These are phyloP conservation scores for Gleditsia sinensis DNA, from an alignment of 306 rosid genomes.

Conservation along the genomic window DNA sequence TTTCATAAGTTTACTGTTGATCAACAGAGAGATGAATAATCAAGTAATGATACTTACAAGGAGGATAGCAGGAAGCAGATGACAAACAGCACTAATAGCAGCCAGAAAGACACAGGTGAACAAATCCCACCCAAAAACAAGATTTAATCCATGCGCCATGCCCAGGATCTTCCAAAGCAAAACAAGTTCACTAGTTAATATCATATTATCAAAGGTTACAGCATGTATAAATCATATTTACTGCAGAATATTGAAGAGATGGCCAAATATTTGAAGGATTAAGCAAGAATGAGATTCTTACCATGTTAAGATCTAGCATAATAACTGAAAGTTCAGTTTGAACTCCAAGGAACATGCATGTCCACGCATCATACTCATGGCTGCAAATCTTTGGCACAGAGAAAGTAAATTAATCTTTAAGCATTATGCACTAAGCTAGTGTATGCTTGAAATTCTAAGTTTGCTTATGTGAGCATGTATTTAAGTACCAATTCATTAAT, in stretches of 20 bases:
- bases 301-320: slow-evolving; percentile 88
- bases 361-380: slow-evolving; percentile 74
- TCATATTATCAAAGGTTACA: slow-evolving; percentile 13
- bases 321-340: slow-evolving; percentile 88
- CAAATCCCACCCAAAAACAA: slow-evolving; percentile 92
- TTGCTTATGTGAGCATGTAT: slow-evolving; percentile 12
- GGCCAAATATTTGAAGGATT: not conserved
- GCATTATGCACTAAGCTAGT: slow-evolving; percentile 9
- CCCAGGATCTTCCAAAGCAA: slow-evolving; percentile 69
- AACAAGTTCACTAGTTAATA: slow-evolving; percentile 20
- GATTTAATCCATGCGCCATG: slow-evolving; percentile 87
- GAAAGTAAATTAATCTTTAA: slow-evolving; percentile 28
- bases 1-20: slow-evolving; percentile 14
- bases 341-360: slow-evolving; percentile 80
- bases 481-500: no score
- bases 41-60: slow-evolving; percentile 60
- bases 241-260: not conserved
- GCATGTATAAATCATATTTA: slow-evolving; percentile 1
- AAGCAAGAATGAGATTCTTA: slow-evolving; percentile 39
- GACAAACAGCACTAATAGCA: slow-evolving; percentile 63
- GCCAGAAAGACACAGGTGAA: slow-evolving; percentile 89
- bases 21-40: slow-evolving; percentile 2
- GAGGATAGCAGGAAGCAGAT: slow-evolving; percentile 64
- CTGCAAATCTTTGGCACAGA: slow-evolving; percentile 73
- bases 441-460: slow-evolving; percentile 15